Percentiles rank a stretch among this genome's conserved stretches.
Evolutionary conservation across 306 rosid species (phyloP).

Genomic region (Vigna trinervia): DNA sequence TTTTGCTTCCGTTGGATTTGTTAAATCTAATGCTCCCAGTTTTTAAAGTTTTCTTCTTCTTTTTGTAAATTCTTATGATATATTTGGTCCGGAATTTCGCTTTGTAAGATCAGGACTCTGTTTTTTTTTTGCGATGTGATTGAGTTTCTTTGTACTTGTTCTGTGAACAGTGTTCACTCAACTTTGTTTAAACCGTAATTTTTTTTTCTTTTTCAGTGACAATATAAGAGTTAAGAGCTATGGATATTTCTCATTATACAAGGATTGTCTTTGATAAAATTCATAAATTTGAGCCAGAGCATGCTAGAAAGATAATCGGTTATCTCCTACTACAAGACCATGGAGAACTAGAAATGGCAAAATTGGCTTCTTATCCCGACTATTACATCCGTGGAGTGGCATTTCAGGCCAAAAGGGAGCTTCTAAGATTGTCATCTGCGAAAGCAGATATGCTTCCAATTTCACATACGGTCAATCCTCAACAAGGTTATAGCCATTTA

Average conservation of each 20-base stretch:
- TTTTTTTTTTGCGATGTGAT: neutral
- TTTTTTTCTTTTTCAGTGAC: conserved; percentile 43
- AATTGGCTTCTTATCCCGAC: conserved; percentile 68
- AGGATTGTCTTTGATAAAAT: conserved; percentile 61
- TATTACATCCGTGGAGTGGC: conserved; percentile 55
- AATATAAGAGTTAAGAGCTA: conserved; percentile 39
- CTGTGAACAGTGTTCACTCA: neutral
- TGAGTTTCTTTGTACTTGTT: neutral
- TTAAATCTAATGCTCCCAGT: conserved; percentile 12
- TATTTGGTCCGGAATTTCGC: conserved; percentile 13
- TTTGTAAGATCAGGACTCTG: neutral
- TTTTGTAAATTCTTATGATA: neutral
- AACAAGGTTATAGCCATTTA: conserved; percentile 45
- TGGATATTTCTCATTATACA: conserved; percentile 73
- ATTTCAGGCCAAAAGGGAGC: conserved; percentile 54
- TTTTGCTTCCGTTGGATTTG: neutral
- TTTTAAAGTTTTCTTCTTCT: neutral
- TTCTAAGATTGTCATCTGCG: conserved; percentile 50
- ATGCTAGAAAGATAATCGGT: conserved; percentile 65
- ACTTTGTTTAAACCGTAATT: neutral
- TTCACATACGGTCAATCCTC: conserved; percentile 45
- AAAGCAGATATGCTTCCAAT: conserved; percentile 45
- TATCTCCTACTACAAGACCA: conserved; percentile 67
- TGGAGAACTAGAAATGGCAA: conserved; percentile 62
- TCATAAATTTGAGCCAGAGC: conserved; percentile 69